Conservation (phyloP, 768 basidiomycete species). For the Fistulinella prunicolor region DNA sequence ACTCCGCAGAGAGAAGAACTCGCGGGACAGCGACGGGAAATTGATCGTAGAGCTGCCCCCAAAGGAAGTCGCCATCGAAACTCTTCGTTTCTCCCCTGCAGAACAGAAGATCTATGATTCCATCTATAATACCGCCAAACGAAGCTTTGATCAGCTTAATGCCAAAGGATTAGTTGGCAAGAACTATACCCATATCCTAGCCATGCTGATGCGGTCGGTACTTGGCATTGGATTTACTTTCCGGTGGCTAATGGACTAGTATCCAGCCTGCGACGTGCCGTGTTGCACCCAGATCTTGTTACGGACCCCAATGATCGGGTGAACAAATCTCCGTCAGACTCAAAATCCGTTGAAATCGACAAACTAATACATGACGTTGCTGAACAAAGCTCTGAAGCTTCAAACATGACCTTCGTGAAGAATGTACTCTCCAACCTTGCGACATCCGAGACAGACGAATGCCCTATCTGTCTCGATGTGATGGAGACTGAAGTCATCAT, state of each 20-base stretch:
- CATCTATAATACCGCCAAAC: constrained; percentile 76
- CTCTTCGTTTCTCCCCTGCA: constrained; percentile 72
- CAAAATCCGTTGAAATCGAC: constrained; percentile 50
- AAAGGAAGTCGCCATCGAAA: constrained; percentile 75
- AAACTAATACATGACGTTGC: constrained; percentile 55
- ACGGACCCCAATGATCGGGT: constrained; percentile 46
- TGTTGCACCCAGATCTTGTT: constrained; percentile 87
- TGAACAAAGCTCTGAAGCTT: constrained; percentile 28
- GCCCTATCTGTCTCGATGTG: constrained; percentile 78
- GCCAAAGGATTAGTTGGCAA: constrained; percentile 75
- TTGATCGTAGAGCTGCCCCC: constrained; percentile 84
- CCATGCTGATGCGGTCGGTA: constrained; percentile 88
- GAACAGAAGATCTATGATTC: constrained; percentile 90
- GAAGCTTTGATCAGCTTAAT: constrained; percentile 74
- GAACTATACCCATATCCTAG: constrained; percentile 85
- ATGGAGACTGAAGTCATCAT: constrained; percentile 70
- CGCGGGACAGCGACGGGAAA: constrained; percentile 83
- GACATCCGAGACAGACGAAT: constrained; percentile 57
- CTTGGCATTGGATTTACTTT: neutral
- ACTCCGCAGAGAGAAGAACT: constrained; percentile 88
- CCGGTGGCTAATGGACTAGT: constrained; percentile 6
- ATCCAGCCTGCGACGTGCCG: constrained; percentile 80
- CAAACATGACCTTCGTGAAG: constrained; percentile 52
- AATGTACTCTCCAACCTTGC: constrained; percentile 60
- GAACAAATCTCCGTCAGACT: constrained; percentile 31